Percentiles rank a stretch among this genome's conserved stretches.
These are phyloP conservation scores for Penicillium sp. DNA, from an alignment of 2,329 filamentous ascomycete species.

Conservation along the genomic window DNA sequence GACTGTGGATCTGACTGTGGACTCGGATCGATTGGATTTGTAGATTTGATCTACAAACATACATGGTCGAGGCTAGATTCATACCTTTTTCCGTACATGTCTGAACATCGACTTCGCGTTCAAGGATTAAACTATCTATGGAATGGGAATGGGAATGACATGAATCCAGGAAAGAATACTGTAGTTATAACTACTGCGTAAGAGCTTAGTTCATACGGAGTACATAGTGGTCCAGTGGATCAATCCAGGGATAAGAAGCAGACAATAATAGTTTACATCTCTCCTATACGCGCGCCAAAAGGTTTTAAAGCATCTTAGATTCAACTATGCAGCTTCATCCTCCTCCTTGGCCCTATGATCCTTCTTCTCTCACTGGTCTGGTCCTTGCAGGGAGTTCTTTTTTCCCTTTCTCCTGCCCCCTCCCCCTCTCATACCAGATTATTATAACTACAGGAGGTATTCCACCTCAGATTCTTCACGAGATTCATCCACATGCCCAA, in stretches of 20 bases:
- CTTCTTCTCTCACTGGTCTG: conserved; percentile 14
- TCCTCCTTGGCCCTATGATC: conserved; percentile 6
- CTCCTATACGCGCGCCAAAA: neutral
- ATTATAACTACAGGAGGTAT: conserved; percentile 28
- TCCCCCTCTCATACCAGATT: conserved; percentile 22
- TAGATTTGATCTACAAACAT: neutral
- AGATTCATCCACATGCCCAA: conserved; percentile 33
- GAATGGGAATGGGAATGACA: conserved; percentile 4
- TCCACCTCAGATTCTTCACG: conserved; percentile 34
- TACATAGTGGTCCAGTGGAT: too few relatives aligned
- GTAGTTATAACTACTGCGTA: too few relatives aligned
- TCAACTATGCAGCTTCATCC: conserved; percentile 26
- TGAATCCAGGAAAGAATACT: too few relatives aligned
- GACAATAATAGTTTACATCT: conserved; percentile 3
- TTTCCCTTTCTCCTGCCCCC: conserved; percentile 10
- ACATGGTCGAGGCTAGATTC: neutral
- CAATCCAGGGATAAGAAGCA: conserved; percentile 23
- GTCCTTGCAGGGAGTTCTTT: conserved; percentile 19
- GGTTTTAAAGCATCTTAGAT: conserved; percentile 26
- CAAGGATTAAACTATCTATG: neutral
- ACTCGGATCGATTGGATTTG: too few relatives aligned
- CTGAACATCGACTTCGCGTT: neutral
- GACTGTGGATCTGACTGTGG: too few relatives aligned
- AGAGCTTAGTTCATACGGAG: too few relatives aligned
- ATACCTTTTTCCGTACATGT: too few relatives aligned